Conservation (phyloP, 1,284 basidiomycete species). For the Tilletia setariae region DNA sequence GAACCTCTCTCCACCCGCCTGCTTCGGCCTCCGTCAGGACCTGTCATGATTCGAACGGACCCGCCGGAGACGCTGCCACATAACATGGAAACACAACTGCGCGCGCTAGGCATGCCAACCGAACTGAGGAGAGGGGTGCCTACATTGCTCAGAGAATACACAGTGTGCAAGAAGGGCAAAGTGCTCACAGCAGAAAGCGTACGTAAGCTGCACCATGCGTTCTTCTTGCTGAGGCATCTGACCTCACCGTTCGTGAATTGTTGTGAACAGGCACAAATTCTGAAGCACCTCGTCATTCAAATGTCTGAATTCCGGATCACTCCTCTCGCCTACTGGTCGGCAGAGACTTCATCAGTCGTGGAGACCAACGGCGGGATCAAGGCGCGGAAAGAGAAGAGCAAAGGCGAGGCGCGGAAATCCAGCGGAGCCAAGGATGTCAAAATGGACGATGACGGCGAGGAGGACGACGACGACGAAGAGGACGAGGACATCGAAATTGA, state of each 20-base stretch:
- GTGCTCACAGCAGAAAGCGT: constrained; percentile 66
- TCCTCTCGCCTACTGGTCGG: constrained; percentile 51
- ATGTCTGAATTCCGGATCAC: constrained; percentile 49
- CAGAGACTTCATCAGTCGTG: constrained; percentile 61
- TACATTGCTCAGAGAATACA: constrained; percentile 69
- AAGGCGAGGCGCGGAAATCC: constrained; percentile 27
- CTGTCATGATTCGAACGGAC: constrained; percentile 38
- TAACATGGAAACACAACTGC: constrained; percentile 91
- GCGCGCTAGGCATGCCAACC: constrained; percentile 83
- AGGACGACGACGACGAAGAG: constrained; percentile 17
- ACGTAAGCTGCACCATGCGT: background rate
- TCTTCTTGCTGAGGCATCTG: background rate
- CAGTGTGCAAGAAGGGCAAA: constrained; percentile 79
- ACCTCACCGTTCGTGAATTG: no score
- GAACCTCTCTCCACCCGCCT: background rate
- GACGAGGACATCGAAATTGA: constrained; percentile 25
- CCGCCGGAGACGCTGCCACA: constrained; percentile 75
- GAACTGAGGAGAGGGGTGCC: constrained; percentile 83
- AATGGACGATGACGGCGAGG: constrained; percentile 1
- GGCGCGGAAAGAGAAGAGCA: constrained; percentile 25
- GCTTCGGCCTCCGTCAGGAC: constrained; percentile 20
- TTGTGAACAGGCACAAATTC: constrained; percentile 43
- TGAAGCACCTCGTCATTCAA: constrained; percentile 51
- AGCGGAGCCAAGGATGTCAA: constrained; percentile 14
- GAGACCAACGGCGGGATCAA: constrained; percentile 12